Conservation (phyloP, 2,329 filamentous ascomycete genomes). For the Madurella mycetomatis region DNA sequence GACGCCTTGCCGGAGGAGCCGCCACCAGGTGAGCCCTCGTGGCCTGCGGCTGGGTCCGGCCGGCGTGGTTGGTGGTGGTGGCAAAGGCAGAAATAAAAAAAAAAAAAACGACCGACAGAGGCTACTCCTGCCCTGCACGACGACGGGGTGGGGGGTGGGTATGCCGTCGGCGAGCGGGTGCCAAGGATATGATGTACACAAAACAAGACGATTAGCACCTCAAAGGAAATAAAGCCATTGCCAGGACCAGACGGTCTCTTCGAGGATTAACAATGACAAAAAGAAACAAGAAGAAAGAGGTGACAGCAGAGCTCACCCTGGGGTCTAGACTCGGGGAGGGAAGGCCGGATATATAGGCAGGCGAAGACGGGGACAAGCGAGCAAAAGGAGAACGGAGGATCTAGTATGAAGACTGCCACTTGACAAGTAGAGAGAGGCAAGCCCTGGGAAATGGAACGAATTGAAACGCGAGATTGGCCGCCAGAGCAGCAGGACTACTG, state of each 20-base stretch:
- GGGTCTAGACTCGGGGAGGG: constrained; percentile 36
- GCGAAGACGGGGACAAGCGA: constrained; percentile 21
- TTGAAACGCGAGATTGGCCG: constrained; percentile 11
- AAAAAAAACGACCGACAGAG: constrained; percentile 24
- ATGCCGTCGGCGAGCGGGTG: constrained; percentile 8
- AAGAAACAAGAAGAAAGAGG: constrained; percentile 22
- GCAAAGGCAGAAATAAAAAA: constrained; percentile 12
- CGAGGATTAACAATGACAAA: constrained; percentile 29
- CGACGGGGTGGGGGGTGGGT: background rate
- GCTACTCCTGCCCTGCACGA: constrained; percentile 14
- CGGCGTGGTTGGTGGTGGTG: constrained; percentile 4
- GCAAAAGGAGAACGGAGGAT: constrained; percentile 13
- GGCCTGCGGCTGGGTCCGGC: background rate
- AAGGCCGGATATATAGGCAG: constrained; percentile 45
- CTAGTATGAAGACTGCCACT: constrained; percentile 13
- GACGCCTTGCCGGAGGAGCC: background rate
- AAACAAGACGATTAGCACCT: constrained; percentile 23
- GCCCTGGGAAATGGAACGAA: constrained; percentile 11
- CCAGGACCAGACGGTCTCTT: constrained; percentile 31
- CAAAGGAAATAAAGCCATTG: constrained; percentile 41
- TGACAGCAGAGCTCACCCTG: constrained; percentile 21
- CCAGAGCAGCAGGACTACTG: constrained; percentile 8
- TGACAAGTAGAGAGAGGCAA: constrained; percentile 6
- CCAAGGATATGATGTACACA: constrained; percentile 23
- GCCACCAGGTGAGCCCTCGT: background rate